Evolutionary conservation across 768 basidiomycete genomes (phyloP).

Genomic region (Tremella yokohamensis): DNA sequence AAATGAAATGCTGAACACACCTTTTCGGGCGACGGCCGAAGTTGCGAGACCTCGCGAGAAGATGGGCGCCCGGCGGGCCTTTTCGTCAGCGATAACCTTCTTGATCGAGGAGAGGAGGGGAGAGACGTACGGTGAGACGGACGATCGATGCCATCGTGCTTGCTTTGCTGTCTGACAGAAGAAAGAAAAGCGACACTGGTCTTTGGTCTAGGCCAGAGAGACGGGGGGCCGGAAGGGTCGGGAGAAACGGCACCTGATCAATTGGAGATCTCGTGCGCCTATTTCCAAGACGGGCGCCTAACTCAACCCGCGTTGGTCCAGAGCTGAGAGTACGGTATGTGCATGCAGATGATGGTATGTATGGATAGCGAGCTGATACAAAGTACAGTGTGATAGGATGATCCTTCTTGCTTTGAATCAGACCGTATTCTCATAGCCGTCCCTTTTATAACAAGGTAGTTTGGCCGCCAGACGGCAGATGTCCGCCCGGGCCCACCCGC

Average conservation of each 20-base stretch:
- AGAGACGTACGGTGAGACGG: constrained; percentile 34
- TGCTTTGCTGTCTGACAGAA: background rate
- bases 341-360: too few species aligned
- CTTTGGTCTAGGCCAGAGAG: background rate
- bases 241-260: background rate
- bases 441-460: constrained; percentile 37
- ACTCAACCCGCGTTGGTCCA: too few species aligned
- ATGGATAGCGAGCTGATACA: background rate
- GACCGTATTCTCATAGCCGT: constrained; percentile 32
- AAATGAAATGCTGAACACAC: constrained; percentile 25
- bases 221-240: constrained; percentile 2
- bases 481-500: constrained; percentile 17
- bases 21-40: constrained; percentile 50
- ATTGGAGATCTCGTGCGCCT: background rate
- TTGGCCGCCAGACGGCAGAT: constrained; percentile 36
- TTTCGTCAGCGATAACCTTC: constrained; percentile 1
- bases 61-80: constrained; percentile 40
- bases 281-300: background rate
- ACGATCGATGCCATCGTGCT: constrained; percentile 39
- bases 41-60: constrained; percentile 50
- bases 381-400: background rate
- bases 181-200: background rate
- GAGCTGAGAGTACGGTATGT: too few species aligned
- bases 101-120: background rate
- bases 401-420: constrained; percentile 16